Percentiles rank a stretch among this genome's conserved stretches.
Conservation (phyloP, 768 basidiomycete genomes). For the Tephrocybe sp. region DNA sequence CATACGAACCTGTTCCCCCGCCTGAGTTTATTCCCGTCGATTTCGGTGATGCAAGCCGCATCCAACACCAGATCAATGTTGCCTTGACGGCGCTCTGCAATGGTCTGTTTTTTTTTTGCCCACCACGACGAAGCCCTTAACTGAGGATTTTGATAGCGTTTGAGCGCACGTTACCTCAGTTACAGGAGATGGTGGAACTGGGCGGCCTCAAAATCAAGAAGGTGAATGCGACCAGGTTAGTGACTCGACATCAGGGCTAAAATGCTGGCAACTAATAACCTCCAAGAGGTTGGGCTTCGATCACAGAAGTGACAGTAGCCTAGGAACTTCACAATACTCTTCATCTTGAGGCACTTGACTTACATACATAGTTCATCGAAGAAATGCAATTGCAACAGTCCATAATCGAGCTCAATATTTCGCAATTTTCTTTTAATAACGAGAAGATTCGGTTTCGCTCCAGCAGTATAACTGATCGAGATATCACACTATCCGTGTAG, state of each 20-base stretch:
- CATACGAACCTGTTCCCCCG: constrained; percentile 32
- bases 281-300: constrained; percentile 35
- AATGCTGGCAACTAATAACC: neutral
- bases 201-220: constrained; percentile 35
- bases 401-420: too few relatives aligned
- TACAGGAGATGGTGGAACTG: constrained; percentile 35
- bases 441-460: too few relatives aligned
- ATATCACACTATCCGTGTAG: too few relatives aligned
- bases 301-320: constrained; percentile 32
- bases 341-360: too few relatives aligned
- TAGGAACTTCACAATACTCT: neutral
- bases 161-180: constrained; percentile 34
- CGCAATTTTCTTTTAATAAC: too few relatives aligned
- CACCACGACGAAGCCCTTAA: neutral
- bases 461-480: too few relatives aligned
- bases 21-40: constrained; percentile 35
- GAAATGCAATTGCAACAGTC: too few relatives aligned
- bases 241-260: neutral
- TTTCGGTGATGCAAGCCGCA: constrained; percentile 36
- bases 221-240: constrained; percentile 36
- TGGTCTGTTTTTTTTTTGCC: constrained; percentile 18
- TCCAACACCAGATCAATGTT: constrained; percentile 36
- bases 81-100: constrained; percentile 34
- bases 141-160: constrained; percentile 22
- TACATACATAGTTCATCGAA: too few relatives aligned